Evolutionary conservation across 2,329 filamentous ascomycete species (phyloP), one percentile per base, ranked within the genome.

Genomic region (Diaporthe humulicola): DNA sequence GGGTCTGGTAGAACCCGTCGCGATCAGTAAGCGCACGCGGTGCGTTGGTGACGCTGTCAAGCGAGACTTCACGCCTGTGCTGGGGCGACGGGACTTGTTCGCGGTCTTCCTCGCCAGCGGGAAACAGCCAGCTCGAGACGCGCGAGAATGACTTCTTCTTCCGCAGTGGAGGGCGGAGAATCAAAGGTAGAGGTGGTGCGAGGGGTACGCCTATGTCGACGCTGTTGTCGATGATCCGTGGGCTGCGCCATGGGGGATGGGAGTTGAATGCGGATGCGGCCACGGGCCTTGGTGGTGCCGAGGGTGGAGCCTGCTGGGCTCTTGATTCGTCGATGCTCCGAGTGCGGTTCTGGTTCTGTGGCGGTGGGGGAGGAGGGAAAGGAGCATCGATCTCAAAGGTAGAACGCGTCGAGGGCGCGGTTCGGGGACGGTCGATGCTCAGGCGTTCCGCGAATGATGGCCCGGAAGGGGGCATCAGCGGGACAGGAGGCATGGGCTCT

Each of bases 111-210:
- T 72, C 79, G 42, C 80, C 78, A 25, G 82, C 81, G 58, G 88
- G 85, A 77, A 89, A 90, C 36, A 92, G 84, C 90, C 90, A 92
- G 77, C 82, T 87, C 3, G 90, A 92, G 12, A 92, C 89, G 22
- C 87, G 86, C 14, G 90, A 90, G 79, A 93, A 92, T 0, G 90
- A 92, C 79, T 92, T 93, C 85, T 92, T 93, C 85, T 92, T 92
- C 74, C 91, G 85, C 76, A 92, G 80, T 2, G 90, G 89, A 10
- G 90, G 90, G n/a, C 88, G 88, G 73, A 91, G 85, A 22, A 90
- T 87, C 33, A 92, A 85, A 0, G 90, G 90, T 6, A 91, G 83
- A 2, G 90, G 90, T 1, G 90, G 90, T 3, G 89, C 88, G 1
- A 88, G 85, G 1, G 85, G 83, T 9, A 83, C 81, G 7, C 85